These are phyloP conservation scores for Sarocladium oryzae DNA, from an alignment of 2,329 filamentous ascomycete species.

Conservation along the genomic window DNA sequence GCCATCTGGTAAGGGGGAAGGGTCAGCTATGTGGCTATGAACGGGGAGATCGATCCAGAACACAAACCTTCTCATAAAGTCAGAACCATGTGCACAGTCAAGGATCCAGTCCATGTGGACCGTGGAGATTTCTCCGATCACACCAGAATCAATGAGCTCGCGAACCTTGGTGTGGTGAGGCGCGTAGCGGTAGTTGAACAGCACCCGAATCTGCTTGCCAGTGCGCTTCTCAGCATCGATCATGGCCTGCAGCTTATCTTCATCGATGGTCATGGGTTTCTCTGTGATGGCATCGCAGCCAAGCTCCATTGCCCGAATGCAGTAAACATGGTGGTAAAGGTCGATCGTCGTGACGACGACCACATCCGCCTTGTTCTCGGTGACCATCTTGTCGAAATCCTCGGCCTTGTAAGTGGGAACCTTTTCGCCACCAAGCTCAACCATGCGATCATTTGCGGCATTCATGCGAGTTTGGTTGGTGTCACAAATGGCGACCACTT, in stretches of 20 bases:
- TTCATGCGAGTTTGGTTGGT: conserved; percentile 39
- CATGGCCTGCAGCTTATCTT: conserved; percentile 34
- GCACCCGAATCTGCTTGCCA: conserved; percentile 35
- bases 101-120: conserved; percentile 46
- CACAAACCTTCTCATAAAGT: conserved; percentile 36
- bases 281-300: conserved; percentile 44
- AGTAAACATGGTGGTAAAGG: conserved; percentile 39
- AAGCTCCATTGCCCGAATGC: conserved; percentile 38
- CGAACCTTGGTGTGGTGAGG: conserved; percentile 44
- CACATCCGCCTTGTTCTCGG: conserved; percentile 37
- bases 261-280: conserved; percentile 47
- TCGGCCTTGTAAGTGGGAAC: conserved; percentile 37
- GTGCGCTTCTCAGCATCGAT: conserved; percentile 38
- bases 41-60: no score
- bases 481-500: conserved; percentile 37
- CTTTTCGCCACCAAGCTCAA: conserved; percentile 24
- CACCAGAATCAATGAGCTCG: conserved; percentile 35
- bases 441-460: conserved; percentile 31
- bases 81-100: conserved; percentile 41
- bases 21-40: no score
- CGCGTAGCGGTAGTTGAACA: conserved; percentile 46
- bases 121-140: conserved; percentile 37
- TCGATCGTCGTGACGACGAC: conserved; percentile 45
- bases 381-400: conserved; percentile 40
- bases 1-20: conserved; percentile 25